Base-by-base conservation (phyloP, 306 rosid species). In the Rubus idaeus region DNA sequence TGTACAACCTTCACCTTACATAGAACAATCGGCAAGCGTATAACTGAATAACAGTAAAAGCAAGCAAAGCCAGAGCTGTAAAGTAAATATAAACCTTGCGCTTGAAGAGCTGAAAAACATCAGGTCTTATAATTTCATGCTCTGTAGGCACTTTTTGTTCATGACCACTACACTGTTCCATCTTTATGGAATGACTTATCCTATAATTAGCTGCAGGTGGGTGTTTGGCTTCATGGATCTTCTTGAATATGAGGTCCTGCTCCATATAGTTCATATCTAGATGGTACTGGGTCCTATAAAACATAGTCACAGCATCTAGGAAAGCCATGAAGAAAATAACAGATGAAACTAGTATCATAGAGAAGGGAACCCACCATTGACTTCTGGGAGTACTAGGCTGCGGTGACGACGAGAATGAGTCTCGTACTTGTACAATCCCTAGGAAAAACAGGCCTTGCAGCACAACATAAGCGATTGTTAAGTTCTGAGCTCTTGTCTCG, bases 321-420 rank as follows among this genome's bases (percentile, higher is more conserved):
- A 75, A 61, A 41, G 61, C 8, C 17, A 75, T 49, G 53, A 75
- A 75, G 50, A 45, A 62, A 35, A 75, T 37, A 17, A 75, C 7
- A 17, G 71, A 62, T 18, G 21, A 42, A 0, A 12, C 8, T 41
- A 75, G 62, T 53, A 53, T 16, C 35, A 63, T 3, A 0, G 23
- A 2, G n/a, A 75, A 75, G 10, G 46, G 61, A 0, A 75, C 71
- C 62, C 70, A 75, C 78, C 78, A 49, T 41, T 66, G 21, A 39
- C 45, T 44, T 5, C 30, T 35, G 13, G 50, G 14, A 46, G 50
- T 46, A 10, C 14, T 46, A 46, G 14, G 3, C 50, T 12, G 14
- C 11, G 14, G 12, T 4, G 55, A 67, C 39, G 78, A 46, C 21
- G 62, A 10, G 0, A 49, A 5, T 0, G 61, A 75, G 1, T 49